Conservation (phyloP, 176 grass and related monocot species). For the Oryza glumipatula region DNA sequence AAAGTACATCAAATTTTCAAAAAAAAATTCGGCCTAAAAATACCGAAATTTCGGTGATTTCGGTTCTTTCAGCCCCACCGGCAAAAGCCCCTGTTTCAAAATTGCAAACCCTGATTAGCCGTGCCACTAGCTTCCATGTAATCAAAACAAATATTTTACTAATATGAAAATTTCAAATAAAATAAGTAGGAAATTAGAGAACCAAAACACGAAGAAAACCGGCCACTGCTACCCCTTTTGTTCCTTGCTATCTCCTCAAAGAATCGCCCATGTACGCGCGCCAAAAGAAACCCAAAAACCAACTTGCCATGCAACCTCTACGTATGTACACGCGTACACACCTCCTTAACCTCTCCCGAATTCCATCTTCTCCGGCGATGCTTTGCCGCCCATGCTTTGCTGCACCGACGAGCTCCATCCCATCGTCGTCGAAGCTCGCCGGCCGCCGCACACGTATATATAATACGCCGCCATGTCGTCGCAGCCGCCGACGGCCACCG, state of each 20-base stretch:
- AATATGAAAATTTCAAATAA: background rate
- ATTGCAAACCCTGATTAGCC: too few relatives aligned
- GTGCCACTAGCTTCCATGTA: too few relatives aligned
- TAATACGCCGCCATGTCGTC: background rate
- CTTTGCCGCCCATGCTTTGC: background rate
- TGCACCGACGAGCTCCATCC: background rate
- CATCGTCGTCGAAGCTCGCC: too few relatives aligned
- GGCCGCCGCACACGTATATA: background rate
- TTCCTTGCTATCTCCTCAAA: background rate
- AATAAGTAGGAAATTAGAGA: background rate
- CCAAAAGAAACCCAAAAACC: background rate
- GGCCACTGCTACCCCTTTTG: background rate
- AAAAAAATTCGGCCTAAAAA: too few relatives aligned
- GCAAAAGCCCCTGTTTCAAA: too few relatives aligned
- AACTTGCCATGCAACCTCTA: background rate
- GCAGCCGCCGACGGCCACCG: constrained; percentile 25
- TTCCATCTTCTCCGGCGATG: background rate
- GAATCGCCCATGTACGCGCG: background rate
- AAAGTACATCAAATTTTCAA: too few relatives aligned
- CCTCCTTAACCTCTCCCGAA: background rate
- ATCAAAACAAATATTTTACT: background rate
- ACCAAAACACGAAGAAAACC: background rate
- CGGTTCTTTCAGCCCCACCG: too few relatives aligned
- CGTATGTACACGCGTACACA: background rate
- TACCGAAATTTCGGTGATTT: too few relatives aligned